phyloP scores from a whole-genome alignment of 2,329 filamentous ascomycete species.

The Zymoseptoria tritici region DNA sequence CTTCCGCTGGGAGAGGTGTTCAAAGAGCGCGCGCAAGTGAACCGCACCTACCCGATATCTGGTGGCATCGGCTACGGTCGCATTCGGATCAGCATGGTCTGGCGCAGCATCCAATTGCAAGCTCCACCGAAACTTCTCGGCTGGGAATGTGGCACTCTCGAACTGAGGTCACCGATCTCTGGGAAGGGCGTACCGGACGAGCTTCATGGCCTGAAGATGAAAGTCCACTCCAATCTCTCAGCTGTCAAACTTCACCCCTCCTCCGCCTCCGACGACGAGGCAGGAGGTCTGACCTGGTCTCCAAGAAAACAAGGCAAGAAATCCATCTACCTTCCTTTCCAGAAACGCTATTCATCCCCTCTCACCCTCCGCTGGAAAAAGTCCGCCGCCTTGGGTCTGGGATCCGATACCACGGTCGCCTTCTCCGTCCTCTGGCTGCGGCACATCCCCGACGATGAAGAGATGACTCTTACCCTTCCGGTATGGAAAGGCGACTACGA shows the following conservation, averaged over 20 bases:
- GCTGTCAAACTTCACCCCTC: constrained; percentile 51
- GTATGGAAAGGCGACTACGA: constrained; percentile 61
- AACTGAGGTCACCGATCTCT: constrained; percentile 50
- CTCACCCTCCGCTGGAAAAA: constrained; percentile 52
- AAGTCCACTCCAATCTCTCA: constrained; percentile 52
- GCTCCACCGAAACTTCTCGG: constrained; percentile 53
- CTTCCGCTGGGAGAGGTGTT: constrained; percentile 58
- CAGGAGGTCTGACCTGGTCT: constrained; percentile 44
- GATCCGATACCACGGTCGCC: constrained; percentile 50
- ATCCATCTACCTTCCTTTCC: constrained; percentile 48
- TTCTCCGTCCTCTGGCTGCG: constrained; percentile 62
- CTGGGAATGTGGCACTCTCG: constrained; percentile 66
- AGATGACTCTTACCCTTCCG: constrained; percentile 49
- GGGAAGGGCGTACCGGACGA: constrained; percentile 44
- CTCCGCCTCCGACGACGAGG: background rate
- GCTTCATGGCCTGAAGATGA: constrained; percentile 44
- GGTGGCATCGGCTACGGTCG: constrained; percentile 68
- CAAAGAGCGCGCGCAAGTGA: constrained; percentile 55
- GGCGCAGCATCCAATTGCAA: constrained; percentile 60
- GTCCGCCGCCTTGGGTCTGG: constrained; percentile 39
- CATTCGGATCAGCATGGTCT: constrained; percentile 62
- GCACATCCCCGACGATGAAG: constrained; percentile 61
- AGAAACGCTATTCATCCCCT: constrained; percentile 53
- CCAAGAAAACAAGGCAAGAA: constrained; percentile 37
- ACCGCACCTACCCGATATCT: constrained; percentile 58